Evolutionary conservation across 345 rosid genomes (phyloP).

Genomic region (Eucalyptus brandiana): DNA sequence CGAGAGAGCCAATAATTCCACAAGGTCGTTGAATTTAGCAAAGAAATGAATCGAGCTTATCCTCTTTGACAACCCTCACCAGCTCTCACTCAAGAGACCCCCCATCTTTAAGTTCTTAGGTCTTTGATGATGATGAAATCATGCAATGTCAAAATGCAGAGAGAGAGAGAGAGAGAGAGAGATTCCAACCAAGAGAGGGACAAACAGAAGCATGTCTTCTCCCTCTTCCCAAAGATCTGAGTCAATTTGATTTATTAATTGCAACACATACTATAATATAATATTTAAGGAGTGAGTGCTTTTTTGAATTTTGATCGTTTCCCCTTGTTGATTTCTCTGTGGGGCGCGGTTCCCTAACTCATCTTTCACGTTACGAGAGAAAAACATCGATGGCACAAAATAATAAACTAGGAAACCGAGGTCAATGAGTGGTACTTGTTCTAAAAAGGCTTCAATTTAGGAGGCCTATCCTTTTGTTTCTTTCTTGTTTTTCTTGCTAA

Average conservation of each 20-base stretch:
- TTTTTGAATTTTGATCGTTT: slow-evolving; percentile 53
- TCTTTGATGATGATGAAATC: slow-evolving; percentile 33
- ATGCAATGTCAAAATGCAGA: slow-evolving; percentile 12
- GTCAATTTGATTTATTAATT: slow-evolving; percentile 15
- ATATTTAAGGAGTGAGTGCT: slow-evolving; percentile 1
- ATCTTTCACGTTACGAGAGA: neutral
- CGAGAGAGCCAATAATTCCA: neutral
- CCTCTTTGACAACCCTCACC: neutral
- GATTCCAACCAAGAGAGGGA: slow-evolving; percentile 67
- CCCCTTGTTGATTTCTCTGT: slow-evolving; percentile 58
- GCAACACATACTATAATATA: neutral
- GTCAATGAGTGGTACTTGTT: slow-evolving; percentile 19
- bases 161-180: neutral
- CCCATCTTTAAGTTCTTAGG: neutral
- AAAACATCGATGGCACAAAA: neutral
- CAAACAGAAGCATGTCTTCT: slow-evolving; percentile 56
- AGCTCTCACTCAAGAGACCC: neutral
- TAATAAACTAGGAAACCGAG: slow-evolving; percentile 8
- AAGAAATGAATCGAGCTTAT: neutral
- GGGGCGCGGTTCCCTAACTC: slow-evolving; percentile 16
- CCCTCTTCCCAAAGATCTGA: slow-evolving; percentile 19
- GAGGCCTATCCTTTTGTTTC: neutral
- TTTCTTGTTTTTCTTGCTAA: neutral
- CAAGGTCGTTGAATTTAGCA: neutral
- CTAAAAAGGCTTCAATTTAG: neutral